Evolutionary conservation across 106 monocot species (phyloP).

Genomic region (Hemerocallis citrina): DNA sequence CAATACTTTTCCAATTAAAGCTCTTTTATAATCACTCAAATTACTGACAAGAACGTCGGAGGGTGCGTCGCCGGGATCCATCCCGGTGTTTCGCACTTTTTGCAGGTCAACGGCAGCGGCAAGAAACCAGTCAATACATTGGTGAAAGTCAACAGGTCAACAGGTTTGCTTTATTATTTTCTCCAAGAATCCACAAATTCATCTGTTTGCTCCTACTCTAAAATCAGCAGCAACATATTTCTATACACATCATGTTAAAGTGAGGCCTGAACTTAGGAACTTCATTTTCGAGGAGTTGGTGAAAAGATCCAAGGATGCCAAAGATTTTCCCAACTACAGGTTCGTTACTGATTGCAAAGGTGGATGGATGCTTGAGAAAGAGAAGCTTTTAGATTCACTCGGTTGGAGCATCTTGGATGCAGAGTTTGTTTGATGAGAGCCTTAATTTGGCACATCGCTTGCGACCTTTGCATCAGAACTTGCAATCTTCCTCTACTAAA

Average conservation of each 20-base stretch:
- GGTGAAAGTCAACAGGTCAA: no score
- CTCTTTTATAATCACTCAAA: no score
- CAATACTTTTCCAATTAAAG: no score
- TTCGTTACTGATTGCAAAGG: background rate
- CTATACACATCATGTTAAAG: conserved; percentile 2
- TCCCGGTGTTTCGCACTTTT: no score
- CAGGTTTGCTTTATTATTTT: no score
- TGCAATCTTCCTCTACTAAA: conserved; percentile 2
- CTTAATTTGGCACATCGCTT: conserved; percentile 38
- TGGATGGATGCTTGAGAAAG: background rate
- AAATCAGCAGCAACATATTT: no score
- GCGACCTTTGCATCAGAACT: conserved; percentile 17
- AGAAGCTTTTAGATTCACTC: background rate
- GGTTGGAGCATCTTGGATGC: background rate
- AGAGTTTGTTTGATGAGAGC: conserved; percentile 46
- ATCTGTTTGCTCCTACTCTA: no score
- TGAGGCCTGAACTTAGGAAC: background rate
- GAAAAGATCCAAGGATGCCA: background rate
- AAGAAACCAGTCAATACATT: no score
- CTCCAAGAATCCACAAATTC: no score
- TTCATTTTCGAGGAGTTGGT: background rate
- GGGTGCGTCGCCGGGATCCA: no score
- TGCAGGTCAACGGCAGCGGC: no score
- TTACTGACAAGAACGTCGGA: no score
- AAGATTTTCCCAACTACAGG: background rate